Base-by-base conservation (phyloP, 805 yeast species). In the Soucietia sequanensis region DNA sequence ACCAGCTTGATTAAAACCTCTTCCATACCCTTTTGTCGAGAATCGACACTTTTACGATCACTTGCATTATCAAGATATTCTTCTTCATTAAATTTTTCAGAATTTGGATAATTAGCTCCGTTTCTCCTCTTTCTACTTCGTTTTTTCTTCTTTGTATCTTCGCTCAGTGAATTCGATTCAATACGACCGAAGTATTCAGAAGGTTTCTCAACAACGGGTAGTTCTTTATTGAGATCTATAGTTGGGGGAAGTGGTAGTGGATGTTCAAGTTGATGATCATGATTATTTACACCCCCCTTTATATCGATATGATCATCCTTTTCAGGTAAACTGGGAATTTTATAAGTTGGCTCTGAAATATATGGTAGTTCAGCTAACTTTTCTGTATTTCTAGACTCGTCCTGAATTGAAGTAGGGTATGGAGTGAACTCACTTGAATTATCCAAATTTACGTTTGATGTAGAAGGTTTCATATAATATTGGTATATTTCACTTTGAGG, bases 1-100 rank as follows among this genome's bases (percentile, higher is more conserved):
- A 63, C 66, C 23, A 44, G 37, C 30, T 46, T 50, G 5, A 64
- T 53, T 32, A 64, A 47, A 7, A 52, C 50, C 23, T 46, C 41
- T 34, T 62, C 68, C 33, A 60, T 33, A 8, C 41, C 43, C 36
- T 48, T 50, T 23, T 46, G 52, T 14, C 41, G 39, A 6, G 64
- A 53, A 3, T 39, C 28, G 23, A 54, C 15, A 32, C 61, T 57
- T 12, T 33, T 41, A 6, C 37, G 17, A 10, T 48, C 58, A n/a
- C n/a, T n/a, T n/a, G n/a, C n/a, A n/a, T n/a, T n/a, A n/a, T n/a
- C n/a, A n/a, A n/a, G n/a, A n/a, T n/a, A n/a, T n/a, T n/a, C n/a
- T n/a, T n/a, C n/a, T n/a, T n/a, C n/a, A n/a, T n/a, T n/a, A n/a
- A n/a, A n/a, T n/a, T n/a, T n/a, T n/a, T n/a, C n/a, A n/a, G n/a